These are phyloP conservation scores for Chlamydomonas schloesseri DNA, from an alignment of 139 green algal genomes.

Conservation along the genomic window DNA sequence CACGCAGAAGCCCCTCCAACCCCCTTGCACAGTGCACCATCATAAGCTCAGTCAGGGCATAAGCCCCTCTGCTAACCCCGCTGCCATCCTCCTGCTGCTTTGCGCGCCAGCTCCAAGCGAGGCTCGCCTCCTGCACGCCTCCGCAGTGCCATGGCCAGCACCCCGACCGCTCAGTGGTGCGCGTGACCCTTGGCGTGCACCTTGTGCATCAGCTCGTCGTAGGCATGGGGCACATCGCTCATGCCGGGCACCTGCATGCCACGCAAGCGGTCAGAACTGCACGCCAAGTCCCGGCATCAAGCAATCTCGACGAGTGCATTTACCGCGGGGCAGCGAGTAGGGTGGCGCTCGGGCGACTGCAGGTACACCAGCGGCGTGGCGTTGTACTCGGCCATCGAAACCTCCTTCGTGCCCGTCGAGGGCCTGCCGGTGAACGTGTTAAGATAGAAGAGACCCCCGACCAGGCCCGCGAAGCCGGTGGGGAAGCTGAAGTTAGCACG, in stretches of 20 bases:
- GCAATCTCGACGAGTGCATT: not conserved
- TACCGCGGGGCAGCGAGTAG: slow-evolving; percentile 14
- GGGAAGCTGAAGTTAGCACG: slow-evolving; percentile 36
- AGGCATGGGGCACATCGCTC: slow-evolving; percentile 3
- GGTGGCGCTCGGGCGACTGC: slow-evolving; percentile 20
- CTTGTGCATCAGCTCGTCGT: slow-evolving; percentile 17
- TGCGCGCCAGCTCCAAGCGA: no score
- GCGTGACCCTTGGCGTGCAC: slow-evolving; percentile 9
- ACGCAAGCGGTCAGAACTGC: not conserved
- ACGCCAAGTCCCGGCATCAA: not conserved
- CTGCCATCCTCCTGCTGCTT: no score
- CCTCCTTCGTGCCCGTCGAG: not conserved
- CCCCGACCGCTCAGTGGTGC: slow-evolving; percentile 15
- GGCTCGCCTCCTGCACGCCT: no score
- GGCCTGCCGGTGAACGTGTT: slow-evolving; percentile 12
- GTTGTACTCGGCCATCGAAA: slow-evolving; percentile 30
- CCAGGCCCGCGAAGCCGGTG: slow-evolving; percentile 13
- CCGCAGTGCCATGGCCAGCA: not conserved
- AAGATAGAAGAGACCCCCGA: slow-evolving; percentile 7
- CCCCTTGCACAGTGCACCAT: no score
- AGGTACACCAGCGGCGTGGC: slow-evolving; percentile 27
- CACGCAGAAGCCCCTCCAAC: no score
- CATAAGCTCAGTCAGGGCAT: no score
- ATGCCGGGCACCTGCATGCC: slow-evolving; percentile 6
- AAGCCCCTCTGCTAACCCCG: no score